Percentiles rank a stretch among this genome's conserved stretches.
Evolutionary conservation across 495 filamentous ascomycete species (phyloP).

Genomic region (Aspergillus olivimuriae): DNA sequence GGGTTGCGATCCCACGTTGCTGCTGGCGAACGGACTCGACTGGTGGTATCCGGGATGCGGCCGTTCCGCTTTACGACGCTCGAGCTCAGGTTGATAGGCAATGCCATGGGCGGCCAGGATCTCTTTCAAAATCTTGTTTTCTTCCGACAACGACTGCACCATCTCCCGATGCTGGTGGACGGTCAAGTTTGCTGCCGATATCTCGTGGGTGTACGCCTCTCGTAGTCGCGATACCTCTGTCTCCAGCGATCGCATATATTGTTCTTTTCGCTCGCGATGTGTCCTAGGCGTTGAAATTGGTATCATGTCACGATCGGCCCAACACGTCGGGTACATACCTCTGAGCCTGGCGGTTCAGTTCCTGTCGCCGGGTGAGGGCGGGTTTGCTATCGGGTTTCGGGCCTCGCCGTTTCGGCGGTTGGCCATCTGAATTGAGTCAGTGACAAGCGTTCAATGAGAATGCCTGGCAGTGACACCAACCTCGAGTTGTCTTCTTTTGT

Average conservation of each 20-base stretch:
- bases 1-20: slow-evolving; percentile 31
- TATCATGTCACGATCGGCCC: background rate
- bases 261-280: slow-evolving; percentile 93
- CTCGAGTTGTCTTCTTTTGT: slow-evolving; percentile 32
- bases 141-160: slow-evolving; percentile 36
- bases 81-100: slow-evolving; percentile 37
- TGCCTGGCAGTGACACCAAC: slow-evolving; percentile 10
- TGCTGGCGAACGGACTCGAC: slow-evolving; percentile 28
- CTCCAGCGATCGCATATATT: slow-evolving; percentile 90
- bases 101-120: slow-evolving; percentile 72
- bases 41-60: slow-evolving; percentile 14
- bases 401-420: slow-evolving; percentile 80
- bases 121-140: slow-evolving; percentile 71
- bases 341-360: slow-evolving; percentile 93
- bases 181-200: slow-evolving; percentile 31
- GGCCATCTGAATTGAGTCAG: slow-evolving; percentile 54
- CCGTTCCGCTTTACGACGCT: slow-evolving; percentile 33
- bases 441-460: background rate
- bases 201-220: slow-evolving; percentile 38
- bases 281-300: slow-evolving; percentile 48
- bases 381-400: slow-evolving; percentile 97
- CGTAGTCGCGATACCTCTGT: slow-evolving; percentile 73
- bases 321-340: slow-evolving; percentile 58
- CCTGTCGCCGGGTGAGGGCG: slow-evolving; percentile 85
- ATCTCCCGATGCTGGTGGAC: slow-evolving; percentile 37